These are phyloP conservation scores for Fusarium fujikuroi DNA, from an alignment of 2,329 filamentous ascomycete genomes.

Conservation along the genomic window DNA sequence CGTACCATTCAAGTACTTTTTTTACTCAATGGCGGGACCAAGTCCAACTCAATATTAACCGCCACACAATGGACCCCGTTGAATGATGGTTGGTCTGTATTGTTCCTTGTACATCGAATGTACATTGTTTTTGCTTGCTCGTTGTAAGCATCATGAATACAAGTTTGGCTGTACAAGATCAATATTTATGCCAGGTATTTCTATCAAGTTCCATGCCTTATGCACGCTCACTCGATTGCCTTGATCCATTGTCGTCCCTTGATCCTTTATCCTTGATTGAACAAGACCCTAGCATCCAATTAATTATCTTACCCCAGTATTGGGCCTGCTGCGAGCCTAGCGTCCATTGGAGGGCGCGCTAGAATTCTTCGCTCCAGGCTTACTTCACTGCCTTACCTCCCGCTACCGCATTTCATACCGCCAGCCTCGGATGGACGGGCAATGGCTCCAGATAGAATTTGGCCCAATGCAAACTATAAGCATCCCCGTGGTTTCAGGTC, in stretches of 20 bases:
- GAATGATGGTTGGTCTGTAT: conserved; percentile 35
- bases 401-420: conserved; percentile 9
- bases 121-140: neutral
- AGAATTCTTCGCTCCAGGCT: conserved; percentile 28
- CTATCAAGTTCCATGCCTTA: neutral
- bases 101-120: conserved; percentile 15
- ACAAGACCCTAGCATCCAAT: conserved; percentile 8
- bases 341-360: conserved; percentile 1
- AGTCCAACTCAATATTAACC: conserved; percentile 27
- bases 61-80: conserved; percentile 41
- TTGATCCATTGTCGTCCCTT: conserved; percentile 8
- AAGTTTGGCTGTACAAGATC: neutral
- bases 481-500: conserved; percentile 25
- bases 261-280: conserved; percentile 18
- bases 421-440: conserved; percentile 18
- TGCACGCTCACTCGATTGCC: neutral
- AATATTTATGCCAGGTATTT: neutral
- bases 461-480: conserved; percentile 13
- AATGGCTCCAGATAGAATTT: conserved; percentile 30
- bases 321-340: conserved; percentile 20
- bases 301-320: conserved; percentile 30
- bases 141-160: neutral
- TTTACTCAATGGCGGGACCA: conserved; percentile 21
- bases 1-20: conserved; percentile 20
- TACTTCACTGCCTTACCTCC: neutral